phyloP scores from a whole-genome alignment of 2,329 filamentous ascomycete species.

The Diaporthe velutina region DNA sequence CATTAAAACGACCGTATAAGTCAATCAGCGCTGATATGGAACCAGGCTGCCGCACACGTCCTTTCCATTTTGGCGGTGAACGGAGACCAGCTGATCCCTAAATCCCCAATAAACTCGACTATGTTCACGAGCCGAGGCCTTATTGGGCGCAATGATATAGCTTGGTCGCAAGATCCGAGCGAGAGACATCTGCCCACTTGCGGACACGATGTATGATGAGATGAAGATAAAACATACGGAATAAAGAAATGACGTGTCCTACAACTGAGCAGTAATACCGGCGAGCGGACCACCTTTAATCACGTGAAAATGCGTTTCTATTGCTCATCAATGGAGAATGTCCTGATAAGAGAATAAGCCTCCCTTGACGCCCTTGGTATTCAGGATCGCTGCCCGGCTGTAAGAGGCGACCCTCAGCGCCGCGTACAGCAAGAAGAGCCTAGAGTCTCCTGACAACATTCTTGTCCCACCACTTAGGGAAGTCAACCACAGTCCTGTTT shows the following conservation, averaged over 20 bases:
- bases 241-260: background rate
- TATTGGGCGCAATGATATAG: constrained; percentile 8
- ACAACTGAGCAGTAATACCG: too few relatives aligned
- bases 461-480: constrained; percentile 2
- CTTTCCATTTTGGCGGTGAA: constrained; percentile 16
- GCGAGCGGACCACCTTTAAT: too few relatives aligned
- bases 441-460: background rate
- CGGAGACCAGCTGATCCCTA: constrained; percentile 14
- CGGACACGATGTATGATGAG: constrained; percentile 5
- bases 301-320: background rate
- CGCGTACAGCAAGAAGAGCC: background rate
- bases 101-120: constrained; percentile 17
- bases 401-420: too few relatives aligned
- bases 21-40: background rate
- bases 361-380: background rate
- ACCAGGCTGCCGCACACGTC: constrained; percentile 10
- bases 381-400: too few relatives aligned
- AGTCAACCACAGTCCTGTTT: background rate
- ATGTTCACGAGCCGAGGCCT: constrained; percentile 23
- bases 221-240: background rate
- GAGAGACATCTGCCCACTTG: constrained; percentile 14
- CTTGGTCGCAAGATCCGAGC: constrained; percentile 12
- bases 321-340: too few relatives aligned
- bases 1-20: background rate
- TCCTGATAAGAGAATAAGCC: too few relatives aligned